Conservation (phyloP, 2,329 filamentous ascomycete genomes). For the Cladophialophora psammophila region DNA sequence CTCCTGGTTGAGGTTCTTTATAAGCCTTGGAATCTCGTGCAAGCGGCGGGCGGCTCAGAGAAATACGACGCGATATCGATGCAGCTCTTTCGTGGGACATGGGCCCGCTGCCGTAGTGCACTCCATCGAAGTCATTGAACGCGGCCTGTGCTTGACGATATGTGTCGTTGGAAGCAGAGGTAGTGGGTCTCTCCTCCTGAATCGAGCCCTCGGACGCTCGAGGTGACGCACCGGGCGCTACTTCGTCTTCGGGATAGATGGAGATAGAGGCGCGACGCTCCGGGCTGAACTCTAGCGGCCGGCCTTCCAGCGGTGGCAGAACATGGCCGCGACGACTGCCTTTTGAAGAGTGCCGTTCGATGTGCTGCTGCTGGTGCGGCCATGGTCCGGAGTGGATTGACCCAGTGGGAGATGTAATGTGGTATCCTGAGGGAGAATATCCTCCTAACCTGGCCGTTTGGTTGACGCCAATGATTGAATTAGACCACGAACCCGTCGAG, state of each 20-base stretch:
- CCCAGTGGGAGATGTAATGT: constrained; percentile 50
- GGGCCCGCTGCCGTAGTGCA: constrained; percentile 50
- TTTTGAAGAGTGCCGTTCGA: constrained; percentile 48
- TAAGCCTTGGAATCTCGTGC: constrained; percentile 49
- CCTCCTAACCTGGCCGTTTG: constrained; percentile 49
- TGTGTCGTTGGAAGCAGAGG: constrained; percentile 55
- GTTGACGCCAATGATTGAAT: constrained; percentile 50
- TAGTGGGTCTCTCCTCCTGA: constrained; percentile 44
- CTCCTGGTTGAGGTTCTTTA: constrained; percentile 62
- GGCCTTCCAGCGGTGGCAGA: constrained; percentile 48
- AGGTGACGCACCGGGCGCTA: constrained; percentile 15
- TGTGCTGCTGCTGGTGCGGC: constrained; percentile 43
- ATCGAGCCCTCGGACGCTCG: constrained; percentile 23
- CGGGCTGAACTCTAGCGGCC: constrained; percentile 39
- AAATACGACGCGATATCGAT: constrained; percentile 44
- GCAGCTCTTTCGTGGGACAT: constrained; percentile 39
- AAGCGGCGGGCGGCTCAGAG: constrained; percentile 50
- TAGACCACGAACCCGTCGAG: constrained; percentile 51
- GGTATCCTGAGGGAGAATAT: constrained; percentile 49
- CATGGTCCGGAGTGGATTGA: constrained; percentile 50
- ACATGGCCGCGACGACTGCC: constrained; percentile 48
- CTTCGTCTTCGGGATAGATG: constrained; percentile 30
- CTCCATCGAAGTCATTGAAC: constrained; percentile 60
- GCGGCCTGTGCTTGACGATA: constrained; percentile 51
- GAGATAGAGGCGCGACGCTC: constrained; percentile 34